These are phyloP conservation scores for Penicillium sp. DNA, from an alignment of 2,329 filamentous ascomycete species.

Conservation along the genomic window DNA sequence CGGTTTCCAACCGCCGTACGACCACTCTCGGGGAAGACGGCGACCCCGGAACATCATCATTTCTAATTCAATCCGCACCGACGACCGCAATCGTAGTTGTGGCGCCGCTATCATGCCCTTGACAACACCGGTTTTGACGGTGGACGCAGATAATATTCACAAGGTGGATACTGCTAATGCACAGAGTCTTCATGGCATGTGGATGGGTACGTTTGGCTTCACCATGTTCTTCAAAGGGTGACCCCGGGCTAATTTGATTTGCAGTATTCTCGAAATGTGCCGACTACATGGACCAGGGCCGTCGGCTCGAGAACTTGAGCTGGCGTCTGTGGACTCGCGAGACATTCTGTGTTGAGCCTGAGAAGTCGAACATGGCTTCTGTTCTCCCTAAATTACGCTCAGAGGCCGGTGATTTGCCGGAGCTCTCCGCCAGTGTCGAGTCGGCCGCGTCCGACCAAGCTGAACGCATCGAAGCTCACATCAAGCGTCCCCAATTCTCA, in stretches of 20 bases:
- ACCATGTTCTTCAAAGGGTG: neutral
- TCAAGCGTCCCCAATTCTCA: slow-evolving; percentile 59
- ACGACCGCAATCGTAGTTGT: slow-evolving; percentile 17
- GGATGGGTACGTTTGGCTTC: slow-evolving; percentile 70
- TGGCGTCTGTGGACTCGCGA: slow-evolving; percentile 96
- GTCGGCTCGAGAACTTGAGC: slow-evolving; percentile 88
- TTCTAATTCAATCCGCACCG: neutral
- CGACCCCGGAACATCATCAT: slow-evolving; percentile 38
- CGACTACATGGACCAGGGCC: slow-evolving; percentile 88
- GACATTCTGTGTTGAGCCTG: slow-evolving; percentile 79
- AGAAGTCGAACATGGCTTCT: slow-evolving; percentile 51
- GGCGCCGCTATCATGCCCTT: slow-evolving; percentile 68
- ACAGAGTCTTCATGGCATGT: slow-evolving; percentile 93
- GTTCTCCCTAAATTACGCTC: slow-evolving; percentile 49
- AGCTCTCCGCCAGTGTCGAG: slow-evolving; percentile 74
- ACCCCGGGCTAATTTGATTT: slow-evolving; percentile 22
- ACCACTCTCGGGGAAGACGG: slow-evolving; percentile 45
- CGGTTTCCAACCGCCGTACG: slow-evolving; percentile 38
- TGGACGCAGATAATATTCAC: slow-evolving; percentile 88
- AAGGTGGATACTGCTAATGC: slow-evolving; percentile 91
- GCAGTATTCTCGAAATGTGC: slow-evolving; percentile 91
- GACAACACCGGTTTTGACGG: slow-evolving; percentile 81
- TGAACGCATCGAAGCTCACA: slow-evolving; percentile 52
- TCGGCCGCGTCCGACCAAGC: slow-evolving; percentile 66
- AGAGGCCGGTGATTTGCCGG: slow-evolving; percentile 58